Evolutionary conservation across 495 filamentous ascomycete genomes (phyloP), one percentile per base, ranked within the genome.

Genomic region (Penicillium silybi): DNA sequence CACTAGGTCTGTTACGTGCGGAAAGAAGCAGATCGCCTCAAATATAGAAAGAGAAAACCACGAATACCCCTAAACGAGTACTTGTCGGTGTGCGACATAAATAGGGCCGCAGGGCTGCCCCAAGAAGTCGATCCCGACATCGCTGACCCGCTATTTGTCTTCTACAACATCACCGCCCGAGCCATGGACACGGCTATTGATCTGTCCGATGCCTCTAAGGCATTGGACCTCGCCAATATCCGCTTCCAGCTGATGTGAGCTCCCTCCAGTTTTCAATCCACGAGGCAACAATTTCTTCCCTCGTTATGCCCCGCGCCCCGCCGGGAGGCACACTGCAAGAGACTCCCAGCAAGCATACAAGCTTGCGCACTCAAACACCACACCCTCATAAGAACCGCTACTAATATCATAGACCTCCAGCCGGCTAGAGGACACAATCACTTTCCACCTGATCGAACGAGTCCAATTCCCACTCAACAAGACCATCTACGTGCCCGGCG

Each of bases 341-440:
- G 13, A 13, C 11, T 18, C 26, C 46, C 18, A 40, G 2, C 23
- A 40, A 19, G 6, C 37, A 19, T 7, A 16, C 5, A 13, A 19
- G n/a, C 6, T 19, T 17, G 19, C 38, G 16, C 19, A 43, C 15
- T 16, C 20, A 26, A 43, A 43, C 15, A n/a, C 4, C 4, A 16
- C 37, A 18, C 10, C 32, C 18, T 18, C 37, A 34, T 42, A 17
- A 37, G 40, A 46, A 48, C 25, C 2, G 25, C 11, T 25, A 46
- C 42, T 62, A 44, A 62, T 1, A 54, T 42, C 9, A 9, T 46
- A 51, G 35, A 1, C 37, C 22, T n/a, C 25, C 64, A 97, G 92
- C 57, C 93, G 93, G 35, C 80, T 97, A 17, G 93, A 99, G 75
- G 95, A 99, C 66, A 97, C 95, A 50, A 97, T 99, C 64, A 96